A percentile compares a stretch with the other conserved stretches of the same genome.
Evolutionary conservation across 2,329 filamentous ascomycete species (phyloP).

Genomic region (Beauveria australis): DNA sequence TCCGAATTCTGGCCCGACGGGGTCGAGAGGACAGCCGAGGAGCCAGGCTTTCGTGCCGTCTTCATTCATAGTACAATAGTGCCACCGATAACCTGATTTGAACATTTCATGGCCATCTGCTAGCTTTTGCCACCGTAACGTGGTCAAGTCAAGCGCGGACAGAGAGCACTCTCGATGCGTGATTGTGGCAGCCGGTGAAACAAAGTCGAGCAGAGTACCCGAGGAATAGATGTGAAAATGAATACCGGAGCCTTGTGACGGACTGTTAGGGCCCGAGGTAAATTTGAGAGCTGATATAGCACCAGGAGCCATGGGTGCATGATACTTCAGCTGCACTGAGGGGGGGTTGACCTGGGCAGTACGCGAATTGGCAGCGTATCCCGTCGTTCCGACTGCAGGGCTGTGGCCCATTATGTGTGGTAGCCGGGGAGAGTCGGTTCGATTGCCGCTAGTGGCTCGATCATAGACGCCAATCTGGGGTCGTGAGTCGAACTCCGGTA

Average conservation of each 20-base stretch:
- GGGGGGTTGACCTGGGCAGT: constrained; percentile 59
- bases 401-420: constrained; percentile 42
- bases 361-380: constrained; percentile 60
- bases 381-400: constrained; percentile 48
- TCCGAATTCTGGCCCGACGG: constrained; percentile 54
- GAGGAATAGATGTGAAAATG: constrained; percentile 96
- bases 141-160: constrained; percentile 78
- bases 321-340: constrained; percentile 61
- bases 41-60: constrained; percentile 96
- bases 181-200: constrained; percentile 84
- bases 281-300: constrained; percentile 88
- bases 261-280: constrained; percentile 69
- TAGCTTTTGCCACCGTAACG: constrained; percentile 87
- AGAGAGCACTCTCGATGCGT: constrained; percentile 82
- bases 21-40: constrained; percentile 80
- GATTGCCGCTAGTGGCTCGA: constrained; percentile 33
- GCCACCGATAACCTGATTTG: constrained; percentile 86
- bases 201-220: constrained; percentile 85
- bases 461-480: constrained; percentile 49
- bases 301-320: constrained; percentile 74
- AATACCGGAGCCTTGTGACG: constrained; percentile 80
- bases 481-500: constrained; percentile 70
- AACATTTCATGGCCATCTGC: constrained; percentile 94
- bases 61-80: constrained; percentile 94
- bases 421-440: constrained; percentile 43